Base-by-base conservation (phyloP, 106 monocot species). In the Dioscorea zingiberensis region DNA sequence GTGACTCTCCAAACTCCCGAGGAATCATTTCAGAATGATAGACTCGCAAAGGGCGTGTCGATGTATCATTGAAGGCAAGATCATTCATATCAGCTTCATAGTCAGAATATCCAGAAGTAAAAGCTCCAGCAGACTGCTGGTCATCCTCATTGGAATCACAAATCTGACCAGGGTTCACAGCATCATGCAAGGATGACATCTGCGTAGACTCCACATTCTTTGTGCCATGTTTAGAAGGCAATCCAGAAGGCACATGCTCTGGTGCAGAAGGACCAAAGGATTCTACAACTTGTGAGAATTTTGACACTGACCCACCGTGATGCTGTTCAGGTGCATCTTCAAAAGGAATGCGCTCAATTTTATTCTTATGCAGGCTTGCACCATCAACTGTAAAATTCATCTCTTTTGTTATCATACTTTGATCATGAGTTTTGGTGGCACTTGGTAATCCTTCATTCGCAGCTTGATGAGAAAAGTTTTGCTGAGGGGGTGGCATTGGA, bases 1-100 rank as follows among this genome's bases (percentile, higher is more conserved):
- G 47, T 21, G 69, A 62, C 72, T 82, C 92, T 16, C 73, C 58
- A 71, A 83, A 86, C 64, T 89, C 82, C 55, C 88, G 80, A 44
- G 88, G 97, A 54, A 88, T 86, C 67, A 76, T 83, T 73, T 98
- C 97, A 55, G 97, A 98, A 53, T 86, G 85, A 71, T 81, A 98
- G 24, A 81, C 73, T 57, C 97, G 74, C 38, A 60, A 60, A 64
- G 82, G 63, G 48, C 15, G 73, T 69, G 86, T 60, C 58, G 78
- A 80, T 60, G 65, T 73, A 65, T 86, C 76, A 54, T 63, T 69
- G 55, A 70, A 68, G 67, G 57, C 72, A 23, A 65, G 63, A 55
- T 81, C 86, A 61, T 57, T 59, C n/a, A 76, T 67, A 47, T 81
- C 87, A 62, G 80, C 63, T 14, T 92, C 88, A 71, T 71, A 74